Base-by-base conservation (phyloP, 75 land plant species). In the Pseudotsuga menziesii region DNA sequence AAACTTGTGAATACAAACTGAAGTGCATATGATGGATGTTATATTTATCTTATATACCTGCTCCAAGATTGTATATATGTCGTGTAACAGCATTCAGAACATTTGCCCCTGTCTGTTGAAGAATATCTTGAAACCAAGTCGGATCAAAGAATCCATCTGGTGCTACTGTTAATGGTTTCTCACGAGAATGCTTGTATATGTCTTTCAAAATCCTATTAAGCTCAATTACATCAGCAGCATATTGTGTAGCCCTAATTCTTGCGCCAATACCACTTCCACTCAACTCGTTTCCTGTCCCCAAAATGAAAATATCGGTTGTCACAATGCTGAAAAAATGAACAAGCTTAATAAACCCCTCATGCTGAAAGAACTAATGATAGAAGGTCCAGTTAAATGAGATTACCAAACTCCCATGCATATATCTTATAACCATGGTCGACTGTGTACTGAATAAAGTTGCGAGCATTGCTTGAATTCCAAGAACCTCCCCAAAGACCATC, bases 401-500 rank as follows among this genome's bases (percentile, higher is more conserved):
- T 88, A 95, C 98, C 98, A 80, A 89, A 88, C 84, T 95, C 98
- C 98, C 97, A 95, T 26, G 98, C 95, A 73, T 86, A 80, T 36
- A 95, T 85, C 23, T 64, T 79, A 48, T 76, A 84, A 48, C 88
- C 88, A 52, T 81, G 88, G 55, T 78, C 83, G 22, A 74, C 76
- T n/a, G 88, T 80, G 75, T 76, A 87, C 52, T 78, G 62, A 56
- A 87, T 87, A 44, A 87, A 79, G 69, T 71, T 80, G 44, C 66
- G 76, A 23, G 88, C 83, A 75, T 87, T 87, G 54, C 77, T 54
- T 19, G 88, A 73, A 79, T 87, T 73, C 88, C 87, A 87, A 64
- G 86, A 72, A 48, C 80, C 78, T 74, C 55, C 41, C 73, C 73
- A 74, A 8, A 20, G 26, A 7, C 39, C 25, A 14, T 26, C 82